Base-by-base conservation (phyloP, 768 basidiomycete genomes). In the Sutorius australiensis region DNA sequence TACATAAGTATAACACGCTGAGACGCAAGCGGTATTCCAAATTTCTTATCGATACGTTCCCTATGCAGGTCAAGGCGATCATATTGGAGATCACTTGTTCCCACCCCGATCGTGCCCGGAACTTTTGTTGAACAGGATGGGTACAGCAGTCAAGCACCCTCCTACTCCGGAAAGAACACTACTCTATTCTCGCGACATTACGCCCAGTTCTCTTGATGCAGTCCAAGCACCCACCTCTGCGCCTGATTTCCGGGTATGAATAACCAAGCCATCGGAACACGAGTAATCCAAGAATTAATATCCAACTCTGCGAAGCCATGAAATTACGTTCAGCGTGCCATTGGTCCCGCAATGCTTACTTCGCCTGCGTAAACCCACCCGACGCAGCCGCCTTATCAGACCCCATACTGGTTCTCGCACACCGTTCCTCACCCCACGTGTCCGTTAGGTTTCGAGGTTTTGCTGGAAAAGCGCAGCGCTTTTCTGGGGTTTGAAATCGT, bases 191-290 rank as follows among this genome's bases (percentile, higher is more conserved):
- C 41, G 38, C 28, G 37, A 40, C 34, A 53, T 53, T 44, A 62
- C 43, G 43, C 54, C 47, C 17, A 2, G 8, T 51, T 30, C 39
- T 51, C 33, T 50, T 21, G 13, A 46, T 48, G 24, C 24, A 19
- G 36, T 19, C 36, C 21, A 36, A 46, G 43, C 37, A 42, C 38
- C 34, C 27, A 39, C 28, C 40, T 28, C 58, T 55, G 17, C 52
- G 40, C 51, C 47, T 54, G 58, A 58, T 65, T 30, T 55, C 53
- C 64, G 66, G 58, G 48, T 44, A 66, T 68, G 66, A 67, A 51
- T 40, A 33, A 27, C 37, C 11, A 39, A 43, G 39, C 47, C 33
- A 58, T 46, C 45, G n/a, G 12, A 48, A 45, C 46, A 51, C 54
- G 44, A n/a, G 36, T 60, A 51, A 60, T 57, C 51, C 46, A 55